Evolutionary conservation across 805 yeast species (phyloP).

Genomic region (Metschnikowia noctiluminum): DNA sequence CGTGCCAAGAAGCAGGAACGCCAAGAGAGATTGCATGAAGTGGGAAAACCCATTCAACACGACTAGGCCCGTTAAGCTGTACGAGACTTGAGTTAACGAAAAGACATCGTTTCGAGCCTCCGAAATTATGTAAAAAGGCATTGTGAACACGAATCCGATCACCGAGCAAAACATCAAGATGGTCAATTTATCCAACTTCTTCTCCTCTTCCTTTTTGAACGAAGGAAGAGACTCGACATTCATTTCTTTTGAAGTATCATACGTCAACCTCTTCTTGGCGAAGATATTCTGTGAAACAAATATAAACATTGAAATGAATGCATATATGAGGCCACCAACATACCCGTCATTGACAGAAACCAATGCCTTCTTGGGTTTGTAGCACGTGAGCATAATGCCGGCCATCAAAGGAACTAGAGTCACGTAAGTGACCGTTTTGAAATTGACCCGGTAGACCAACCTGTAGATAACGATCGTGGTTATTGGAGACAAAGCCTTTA

Average conservation of each 20-base stretch:
- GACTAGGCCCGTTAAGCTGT: constrained; percentile 37
- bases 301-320: constrained; percentile 56
- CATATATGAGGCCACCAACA: constrained; percentile 44
- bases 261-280: constrained; percentile 69
- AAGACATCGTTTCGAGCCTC: constrained; percentile 40
- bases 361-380: constrained; percentile 37
- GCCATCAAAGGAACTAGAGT: constrained; percentile 74
- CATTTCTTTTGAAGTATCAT: constrained; percentile 27
- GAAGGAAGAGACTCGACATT: constrained; percentile 23
- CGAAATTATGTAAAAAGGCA: constrained; percentile 60
- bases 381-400: constrained; percentile 84
- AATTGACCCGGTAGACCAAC: constrained; percentile 53
- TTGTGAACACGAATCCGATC: constrained; percentile 62
- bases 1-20: constrained; percentile 70
- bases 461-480: constrained; percentile 81
- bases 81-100: constrained; percentile 31
- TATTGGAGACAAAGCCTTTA: constrained; percentile 87
- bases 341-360: constrained; percentile 17
- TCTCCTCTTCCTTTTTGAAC: constrained; percentile 18
- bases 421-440: constrained; percentile 63
- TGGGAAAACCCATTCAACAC: constrained; percentile 66
- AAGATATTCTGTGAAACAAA: constrained; percentile 78
- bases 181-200: constrained; percentile 65
- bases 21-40: constrained; percentile 68
- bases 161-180: constrained; percentile 69